Conservation (phyloP, 1,284 basidiomycete species). For the Marasmius oreades region DNA sequence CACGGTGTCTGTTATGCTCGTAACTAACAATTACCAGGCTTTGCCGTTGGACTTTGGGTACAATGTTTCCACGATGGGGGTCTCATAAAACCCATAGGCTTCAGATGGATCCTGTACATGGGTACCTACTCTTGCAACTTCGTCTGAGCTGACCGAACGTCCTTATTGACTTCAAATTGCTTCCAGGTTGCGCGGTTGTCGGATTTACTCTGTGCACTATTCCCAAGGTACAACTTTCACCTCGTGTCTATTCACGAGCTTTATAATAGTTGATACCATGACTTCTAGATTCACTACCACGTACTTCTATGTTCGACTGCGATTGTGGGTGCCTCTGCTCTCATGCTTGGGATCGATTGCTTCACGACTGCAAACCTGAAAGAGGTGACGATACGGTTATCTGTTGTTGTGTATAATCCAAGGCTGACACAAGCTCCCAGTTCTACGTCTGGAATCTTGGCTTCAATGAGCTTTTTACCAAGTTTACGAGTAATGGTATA, state of each 20-base stretch:
- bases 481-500: constrained; percentile 63
- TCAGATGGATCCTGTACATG: constrained; percentile 87
- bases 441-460: constrained; percentile 96
- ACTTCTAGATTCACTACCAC: constrained; percentile 65
- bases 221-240: constrained; percentile 40
- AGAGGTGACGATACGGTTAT: constrained; percentile 53
- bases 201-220: constrained; percentile 64
- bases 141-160: constrained; percentile 13
- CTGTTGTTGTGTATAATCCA: constrained; percentile 4
- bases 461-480: constrained; percentile 75
- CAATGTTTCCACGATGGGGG: constrained; percentile 84
- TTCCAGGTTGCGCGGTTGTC: constrained; percentile 54
- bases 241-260: constrained; percentile 11
- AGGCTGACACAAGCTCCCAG: constrained; percentile 32
- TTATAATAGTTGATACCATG: constrained; percentile 20
- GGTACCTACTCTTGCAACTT: constrained; percentile 36
- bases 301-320: constrained; percentile 81
- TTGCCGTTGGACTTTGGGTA: constrained; percentile 83
- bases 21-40: constrained; percentile 34
- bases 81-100: constrained; percentile 69
- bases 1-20: not conserved
- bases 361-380: constrained; percentile 89
- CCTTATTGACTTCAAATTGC: constrained; percentile 20
- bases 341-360: constrained; percentile 92
- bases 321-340: constrained; percentile 87